Percentiles rank a stretch among this genome's conserved stretches.
These are phyloP conservation scores for Haplosporangium sp. DNA, from an alignment of 371 early-diverging fungal species.

Conservation along the genomic window DNA sequence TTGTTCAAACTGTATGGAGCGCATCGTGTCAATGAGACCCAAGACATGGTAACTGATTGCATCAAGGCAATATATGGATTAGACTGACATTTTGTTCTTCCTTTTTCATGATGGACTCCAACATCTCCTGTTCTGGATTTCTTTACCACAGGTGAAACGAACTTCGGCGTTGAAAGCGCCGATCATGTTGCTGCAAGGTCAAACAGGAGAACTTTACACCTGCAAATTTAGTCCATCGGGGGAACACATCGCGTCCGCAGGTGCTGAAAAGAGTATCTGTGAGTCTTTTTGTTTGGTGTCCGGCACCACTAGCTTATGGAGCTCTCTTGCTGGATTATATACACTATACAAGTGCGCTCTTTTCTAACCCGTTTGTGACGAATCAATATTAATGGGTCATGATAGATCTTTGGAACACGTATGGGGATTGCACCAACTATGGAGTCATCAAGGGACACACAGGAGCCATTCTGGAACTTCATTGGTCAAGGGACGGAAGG, in stretches of 20 bases:
- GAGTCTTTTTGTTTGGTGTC: slow-evolving; percentile 41
- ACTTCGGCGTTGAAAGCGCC: slow-evolving; percentile 82
- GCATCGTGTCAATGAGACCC: neutral
- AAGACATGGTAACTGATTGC: too few relatives aligned
- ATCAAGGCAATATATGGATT: too few relatives aligned
- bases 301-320: too few relatives aligned
- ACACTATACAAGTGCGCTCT: too few relatives aligned
- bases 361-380: too few relatives aligned
- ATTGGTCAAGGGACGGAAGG: slow-evolving; percentile 90
- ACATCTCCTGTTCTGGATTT: neutral
- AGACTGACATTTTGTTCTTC: neutral
- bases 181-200: slow-evolving; percentile 64
- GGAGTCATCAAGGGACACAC: slow-evolving; percentile 87
- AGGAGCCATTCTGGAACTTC: slow-evolving; percentile 87
- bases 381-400: neutral
- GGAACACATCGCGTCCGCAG: slow-evolving; percentile 85
- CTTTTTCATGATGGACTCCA: neutral
- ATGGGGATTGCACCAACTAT: slow-evolving; percentile 91
- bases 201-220: slow-evolving; percentile 75
- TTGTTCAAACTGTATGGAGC: slow-evolving; percentile 70
- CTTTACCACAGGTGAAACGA: slow-evolving; percentile 69
- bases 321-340: neutral
- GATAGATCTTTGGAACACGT: slow-evolving; percentile 92
- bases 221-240: slow-evolving; percentile 90
- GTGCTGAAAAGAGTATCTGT: slow-evolving; percentile 87